Evolutionary conservation across 2,329 filamentous ascomycete species (phyloP), one percentile per base, ranked within the genome.

Genomic region (Cercospora berteroae): DNA sequence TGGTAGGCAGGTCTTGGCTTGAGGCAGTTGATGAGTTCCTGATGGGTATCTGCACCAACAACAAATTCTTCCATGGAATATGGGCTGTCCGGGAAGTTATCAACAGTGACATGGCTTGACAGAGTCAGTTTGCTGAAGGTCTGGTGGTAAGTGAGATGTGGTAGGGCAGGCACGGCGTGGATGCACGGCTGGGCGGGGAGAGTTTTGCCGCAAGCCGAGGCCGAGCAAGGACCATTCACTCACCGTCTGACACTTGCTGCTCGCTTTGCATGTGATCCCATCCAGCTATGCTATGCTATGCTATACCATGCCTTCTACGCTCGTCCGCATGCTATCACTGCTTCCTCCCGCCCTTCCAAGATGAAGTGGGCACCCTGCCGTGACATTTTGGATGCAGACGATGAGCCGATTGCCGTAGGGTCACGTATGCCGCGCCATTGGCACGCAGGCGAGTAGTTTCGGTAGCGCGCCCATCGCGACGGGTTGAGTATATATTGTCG

Each of bases 171-270:
- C 52, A n/a, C 48, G 25, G 61, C 48, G 48, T 55, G 23, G 23
- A 55, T 58, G 61, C 27, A 29, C 18, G 48, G 52, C 50, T 50
- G 36, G 48, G 61, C 29, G 61, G 61, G 61, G 61, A 27, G 20
- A 56, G 48, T 63, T 63, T 56, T 56, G 61, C 61, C 61, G 61
- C 59, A 27, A 63, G 61, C 61, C 61, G 61, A 63, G 61, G 61
- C 61, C 61, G 59, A 63, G 60, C 44, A 36, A 57, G 39, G 18
- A 29, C 20, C 39, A 20, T 61, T 61, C 59, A 61, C 59, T 61
- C 59, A 50, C 59, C 44, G 59, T 58, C 59, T 61, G 36, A 50
- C 59, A 27, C 25, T 18, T 61, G 59, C 39, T 48, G 20, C 1
- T 50, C 25, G 12, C 25, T 25, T 27, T 61, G 29, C 36, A 61